Base-by-base conservation (phyloP, 352 stramenopile genomes). In the Globisporangium solare region DNA sequence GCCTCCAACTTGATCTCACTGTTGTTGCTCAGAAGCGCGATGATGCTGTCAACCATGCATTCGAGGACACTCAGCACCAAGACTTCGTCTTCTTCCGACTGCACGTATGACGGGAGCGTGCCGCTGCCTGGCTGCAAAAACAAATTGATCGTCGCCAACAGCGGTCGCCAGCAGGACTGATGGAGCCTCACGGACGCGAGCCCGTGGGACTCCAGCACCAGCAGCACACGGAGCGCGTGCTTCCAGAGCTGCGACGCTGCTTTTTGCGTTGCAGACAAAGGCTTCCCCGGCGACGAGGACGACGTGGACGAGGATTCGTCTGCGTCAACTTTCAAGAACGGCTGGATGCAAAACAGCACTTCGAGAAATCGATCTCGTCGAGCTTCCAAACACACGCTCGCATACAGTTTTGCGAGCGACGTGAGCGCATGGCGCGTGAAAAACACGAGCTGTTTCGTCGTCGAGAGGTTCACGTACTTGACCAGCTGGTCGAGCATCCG, bases 341-440 rank as follows among this genome's bases (percentile, higher is more conserved):
- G 76, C 56, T 86, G 71, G 46, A 91, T 70, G 31, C 72, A 86
- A n/a, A 71, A 73, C 11, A 94, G 68, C 40, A 92, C 79, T 7
- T 72, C 63, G 3, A 79, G 41, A 37, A 92, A 92, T 2, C 79
- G 67, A 8, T 78, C 74, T 10, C 79, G 64, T 21, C 71, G 74
- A 0, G 85, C 81, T 21, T 78, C 68, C 7, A 62, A 43, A 0
- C 73, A 83, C 2, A 92, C 74, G 22, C 73, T 86, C 14, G 77
- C 85, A 41, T 88, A 91, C 51, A 92, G 53, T 60, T 92, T 92
- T 0, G 77, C 85, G 15, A 94, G 66, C 6, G 82, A 81, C 27
- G 75, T 83, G 12, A 94, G 67, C 11, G 81, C 73, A 41, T 94
- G 85, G 11, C 83, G 75, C 8, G 82, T 90, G 52, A 94, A 87